These are phyloP conservation scores for Salix koriyanagi DNA, from an alignment of 345 rosid genomes.

Conservation along the genomic window DNA sequence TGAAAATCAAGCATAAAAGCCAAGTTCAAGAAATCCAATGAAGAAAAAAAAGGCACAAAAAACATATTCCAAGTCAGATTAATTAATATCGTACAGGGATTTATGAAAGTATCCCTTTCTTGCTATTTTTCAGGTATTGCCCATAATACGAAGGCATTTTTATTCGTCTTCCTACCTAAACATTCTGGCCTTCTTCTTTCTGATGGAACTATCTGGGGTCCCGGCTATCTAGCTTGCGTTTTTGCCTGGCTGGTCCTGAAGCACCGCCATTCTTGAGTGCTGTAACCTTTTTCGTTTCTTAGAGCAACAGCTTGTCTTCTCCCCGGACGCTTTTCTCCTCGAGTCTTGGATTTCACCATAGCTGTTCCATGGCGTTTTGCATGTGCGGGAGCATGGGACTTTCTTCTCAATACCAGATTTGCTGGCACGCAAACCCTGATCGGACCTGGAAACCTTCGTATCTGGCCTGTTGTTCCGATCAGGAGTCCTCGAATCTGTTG, in stretches of 20 bases:
- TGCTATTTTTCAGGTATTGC: background rate
- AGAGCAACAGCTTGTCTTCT: slow-evolving; percentile 87
- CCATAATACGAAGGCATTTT: background rate
- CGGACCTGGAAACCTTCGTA: slow-evolving; percentile 40
- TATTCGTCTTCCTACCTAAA: slow-evolving; percentile 17
- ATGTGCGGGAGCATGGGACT: slow-evolving; percentile 9
- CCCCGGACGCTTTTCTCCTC: slow-evolving; percentile 25
- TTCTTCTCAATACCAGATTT: slow-evolving; percentile 59
- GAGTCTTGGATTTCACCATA: slow-evolving; percentile 35
- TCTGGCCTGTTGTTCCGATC: slow-evolving; percentile 15
- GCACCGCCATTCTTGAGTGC: slow-evolving; percentile 36
- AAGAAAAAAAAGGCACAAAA: background rate
- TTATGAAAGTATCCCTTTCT: background rate
- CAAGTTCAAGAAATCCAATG: background rate
- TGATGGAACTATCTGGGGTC: slow-evolving; percentile 49
- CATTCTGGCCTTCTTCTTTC: slow-evolving; percentile 56
- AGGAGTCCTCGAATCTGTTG: slow-evolving; percentile 39
- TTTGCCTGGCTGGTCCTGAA: slow-evolving; percentile 42
- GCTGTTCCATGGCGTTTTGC: slow-evolving; percentile 30
- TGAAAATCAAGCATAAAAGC: background rate
- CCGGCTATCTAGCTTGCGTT: slow-evolving; percentile 63
- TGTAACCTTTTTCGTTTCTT: slow-evolving; percentile 62
- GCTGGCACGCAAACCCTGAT: slow-evolving; percentile 83
- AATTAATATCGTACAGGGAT: background rate
- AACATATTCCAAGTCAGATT: background rate